Evolutionary conservation across 305 asterid genomes (phyloP).

Genomic region (Fraxinus ornus): DNA sequence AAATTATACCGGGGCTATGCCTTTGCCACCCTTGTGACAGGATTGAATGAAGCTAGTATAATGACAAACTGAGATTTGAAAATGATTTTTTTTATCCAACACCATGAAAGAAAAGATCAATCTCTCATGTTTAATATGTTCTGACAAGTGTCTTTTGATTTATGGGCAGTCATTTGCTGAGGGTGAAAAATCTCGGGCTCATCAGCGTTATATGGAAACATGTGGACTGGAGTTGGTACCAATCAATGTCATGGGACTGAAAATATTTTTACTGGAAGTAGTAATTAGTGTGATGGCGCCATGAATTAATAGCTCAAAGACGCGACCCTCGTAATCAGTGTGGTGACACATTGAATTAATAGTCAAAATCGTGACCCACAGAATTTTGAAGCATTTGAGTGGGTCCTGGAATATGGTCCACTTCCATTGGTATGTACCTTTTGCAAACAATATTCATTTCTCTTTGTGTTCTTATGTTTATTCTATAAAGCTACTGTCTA

Average conservation of each 20-base stretch:
- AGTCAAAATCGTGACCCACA: neutral
- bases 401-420: neutral
- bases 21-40: neutral
- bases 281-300: neutral
- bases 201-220: neutral
- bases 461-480: neutral
- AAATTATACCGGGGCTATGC: neutral
- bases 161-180: neutral
- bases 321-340: neutral
- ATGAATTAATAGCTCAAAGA: neutral
- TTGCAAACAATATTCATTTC: neutral
- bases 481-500: neutral
- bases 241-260: neutral
- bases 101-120: neutral
- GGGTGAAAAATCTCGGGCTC: neutral
- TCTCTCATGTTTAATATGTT: neutral
- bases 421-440: neutral
- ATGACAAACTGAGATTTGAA: neutral
- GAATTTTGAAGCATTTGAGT: neutral
- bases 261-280: neutral
- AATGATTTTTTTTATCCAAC: neutral
- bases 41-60: neutral
- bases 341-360: neutral
- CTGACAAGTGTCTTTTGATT: neutral
- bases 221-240: neutral